Evolutionary conservation across 2,329 filamentous ascomycete genomes (phyloP), one percentile per base, ranked within the genome.

Genomic region (Colletotrichum trifolii): DNA sequence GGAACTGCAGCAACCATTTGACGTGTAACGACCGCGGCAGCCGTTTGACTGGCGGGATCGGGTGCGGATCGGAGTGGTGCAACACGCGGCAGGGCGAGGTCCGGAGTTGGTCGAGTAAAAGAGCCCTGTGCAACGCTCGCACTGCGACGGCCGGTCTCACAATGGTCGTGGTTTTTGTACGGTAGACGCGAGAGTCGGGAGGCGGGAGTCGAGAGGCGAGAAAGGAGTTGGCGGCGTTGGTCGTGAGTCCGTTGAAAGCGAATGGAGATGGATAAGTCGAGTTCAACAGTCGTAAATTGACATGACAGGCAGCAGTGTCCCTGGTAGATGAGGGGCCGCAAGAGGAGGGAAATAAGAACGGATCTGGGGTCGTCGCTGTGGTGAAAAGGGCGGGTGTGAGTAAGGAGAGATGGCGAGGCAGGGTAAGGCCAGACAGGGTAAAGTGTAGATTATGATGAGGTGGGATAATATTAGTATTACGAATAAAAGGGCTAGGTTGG

Each of bases 391-490:
- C 15, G 52, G 57, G 40, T 25, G 25, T 25, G 62, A 39, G 36
- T 45, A 53, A 65, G 62, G 58, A 61, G 58, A 47, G 35, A 65
- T 39, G 57, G 52, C 39, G 36, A 55, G 35, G 50, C 57, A 48
- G 54, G 56, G 50, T 45, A 55, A 64, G 40, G 58, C 62, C 40
- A 62, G 53, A 48, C 58, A 62, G 50, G 63, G 47, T 35, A 63
- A 66, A 47, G 63, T 66, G 49, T 48, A 63, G 63, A 57, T 54
- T 66, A 66, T 63, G 57, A 58, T 66, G 53, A 57, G 40, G 53
- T 56, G 58, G 52, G 58, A 63, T 63, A 62, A 60, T 57, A 66
- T 66, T 63, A 66, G 58, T 46, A 66, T 63, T 66, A 66, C 59
- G 58, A 56, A 56, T 62, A 63, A 66, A 63, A 46, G 57, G 52